These are phyloP conservation scores for Candida incommunis DNA, from an alignment of 805 yeast species.

Conservation along the genomic window DNA sequence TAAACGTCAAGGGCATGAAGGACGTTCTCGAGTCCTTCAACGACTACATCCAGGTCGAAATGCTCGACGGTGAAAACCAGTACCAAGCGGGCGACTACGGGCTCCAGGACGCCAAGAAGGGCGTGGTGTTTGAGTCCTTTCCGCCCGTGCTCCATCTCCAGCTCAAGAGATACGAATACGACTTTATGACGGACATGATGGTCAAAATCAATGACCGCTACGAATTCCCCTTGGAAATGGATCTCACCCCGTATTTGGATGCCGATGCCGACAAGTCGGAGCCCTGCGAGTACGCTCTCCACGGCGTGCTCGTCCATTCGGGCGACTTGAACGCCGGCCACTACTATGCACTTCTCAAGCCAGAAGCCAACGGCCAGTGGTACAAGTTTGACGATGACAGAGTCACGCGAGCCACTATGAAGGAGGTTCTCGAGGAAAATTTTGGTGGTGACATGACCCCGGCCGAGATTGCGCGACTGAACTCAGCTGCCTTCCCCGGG, in stretches of 20 bases:
- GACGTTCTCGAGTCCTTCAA: constrained; percentile 64
- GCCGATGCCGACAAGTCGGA: constrained; percentile 27
- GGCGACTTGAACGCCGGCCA: constrained; percentile 96
- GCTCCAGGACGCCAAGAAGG: constrained; percentile 90
- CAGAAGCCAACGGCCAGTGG: constrained; percentile 60
- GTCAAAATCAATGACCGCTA: constrained; percentile 86
- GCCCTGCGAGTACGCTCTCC: constrained; percentile 68
- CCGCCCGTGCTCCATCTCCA: constrained; percentile 92
- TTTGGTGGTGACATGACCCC: constrained; percentile 58
- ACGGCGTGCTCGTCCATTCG: constrained; percentile 90
- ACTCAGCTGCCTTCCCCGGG: constrained; percentile 24
- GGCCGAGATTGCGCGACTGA: constrained; percentile 1
- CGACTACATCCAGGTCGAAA: constrained; percentile 78
- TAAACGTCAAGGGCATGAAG: constrained; percentile 75
- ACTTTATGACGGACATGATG: constrained; percentile 74
- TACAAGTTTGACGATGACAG: constrained; percentile 89
- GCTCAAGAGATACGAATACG: constrained; percentile 87
- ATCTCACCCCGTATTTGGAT: constrained; percentile 66
- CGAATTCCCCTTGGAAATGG: constrained; percentile 76
- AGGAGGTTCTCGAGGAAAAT: constrained; percentile 83
- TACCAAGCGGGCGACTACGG: constrained; percentile 86
- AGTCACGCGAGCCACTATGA: constrained; percentile 73
- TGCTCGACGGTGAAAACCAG: constrained; percentile 87
- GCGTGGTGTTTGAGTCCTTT: constrained; percentile 79
- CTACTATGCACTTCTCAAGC: constrained; percentile 87